Base-by-base conservation (phyloP, 768 basidiomycete genomes). In the Sporobolomyces pararoseus region DNA sequence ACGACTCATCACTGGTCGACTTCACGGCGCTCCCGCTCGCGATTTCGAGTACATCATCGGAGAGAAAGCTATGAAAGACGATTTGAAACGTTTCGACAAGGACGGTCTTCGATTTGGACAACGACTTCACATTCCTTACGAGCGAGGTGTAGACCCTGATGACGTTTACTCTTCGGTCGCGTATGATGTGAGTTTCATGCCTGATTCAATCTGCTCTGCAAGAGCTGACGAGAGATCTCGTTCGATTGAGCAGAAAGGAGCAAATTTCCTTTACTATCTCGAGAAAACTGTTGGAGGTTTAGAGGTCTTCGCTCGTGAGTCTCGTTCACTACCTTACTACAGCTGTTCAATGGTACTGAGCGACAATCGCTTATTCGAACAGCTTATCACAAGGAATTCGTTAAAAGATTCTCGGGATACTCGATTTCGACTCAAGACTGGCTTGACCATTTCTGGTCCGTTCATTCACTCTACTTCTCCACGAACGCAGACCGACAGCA, bases 31-130 rank as follows among this genome's bases (percentile, higher is more conserved):
- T 23, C 86, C 86, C 3, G 85, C 87, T 58, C 86, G 92, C 50
- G 90, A 86, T 23, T 89, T 97, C 76, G 85, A 86, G 12, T 95
- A 84, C 79, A 81, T 90, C 68, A 87, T 89, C 66, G 92, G 91
- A 4, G 81, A 83, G 25, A 89, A 89, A 69, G 83, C 81, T 0
- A 83, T 97, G 23, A 80, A 83, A n/a, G 88, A 90, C 68, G 86
- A 88, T 23, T 80, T 98, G 42, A 82, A 84, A 68, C 75, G 65
- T 17, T 74, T 63, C 55, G 64, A 66, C 32, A 27, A 57, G 46
- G 68, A 61, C 23, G 47, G 64, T 27, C 35, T 35, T 31, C n/a
- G 39, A 46, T 65, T 65, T 31, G 69, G 59, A 17, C 69, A 70
- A 50, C 4, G 63, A 46, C 27, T 69, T 32, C 62, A 52, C 53